Base-by-base conservation (phyloP, 2,329 filamentous ascomycete genomes). In the Claviceps sp. region DNA sequence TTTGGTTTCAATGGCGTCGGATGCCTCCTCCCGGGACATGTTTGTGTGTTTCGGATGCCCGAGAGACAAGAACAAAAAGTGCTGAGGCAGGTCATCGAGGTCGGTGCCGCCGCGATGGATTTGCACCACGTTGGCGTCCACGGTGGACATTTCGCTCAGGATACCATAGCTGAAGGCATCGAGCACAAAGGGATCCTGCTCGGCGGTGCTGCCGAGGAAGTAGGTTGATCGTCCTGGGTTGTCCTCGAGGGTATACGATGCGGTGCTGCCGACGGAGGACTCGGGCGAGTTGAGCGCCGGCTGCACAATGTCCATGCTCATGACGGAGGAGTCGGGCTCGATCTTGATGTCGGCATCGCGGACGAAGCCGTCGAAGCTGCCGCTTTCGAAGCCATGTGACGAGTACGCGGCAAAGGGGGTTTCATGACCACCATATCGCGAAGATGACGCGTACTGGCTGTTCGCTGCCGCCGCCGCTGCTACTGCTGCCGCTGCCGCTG, bases 111-210 rank as follows among this genome's bases (percentile, higher is more conserved):
- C 71, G 14, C 64, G 56, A 40, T 67, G 65, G 0, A 73, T 68
- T 50, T 73, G 71, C 19, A 70, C 61, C 47, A 73, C 67, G 48
- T 72, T 70, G 54, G 69, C 71, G 52, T 72, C 70, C 7, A 74
- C 63, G 26, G 70, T 68, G 17, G 67, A 65, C n/a, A 69, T 68
- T 47, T 68, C 65, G 44, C 72, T 73, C 45, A 73, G 60, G 30
- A 75, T 68, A 17, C 71, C 65, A 39, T 72, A 74, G 17, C 72
- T 64, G 51, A 75, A 74, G 11, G 71, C 72, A 40, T 70, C 68
- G 4, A 75, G 63, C 8, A 75, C 64, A 55, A 72, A 66, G 1
- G 70, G 66, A 51, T 75, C 73, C 55, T 75, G 73, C 58, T 75
- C 72, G 10, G 65, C 68, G 2, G 70, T 64, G 14, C 69, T 62